Evolutionary conservation across 805 yeast species (phyloP).

Genomic region (Kuraishia borneana): DNA sequence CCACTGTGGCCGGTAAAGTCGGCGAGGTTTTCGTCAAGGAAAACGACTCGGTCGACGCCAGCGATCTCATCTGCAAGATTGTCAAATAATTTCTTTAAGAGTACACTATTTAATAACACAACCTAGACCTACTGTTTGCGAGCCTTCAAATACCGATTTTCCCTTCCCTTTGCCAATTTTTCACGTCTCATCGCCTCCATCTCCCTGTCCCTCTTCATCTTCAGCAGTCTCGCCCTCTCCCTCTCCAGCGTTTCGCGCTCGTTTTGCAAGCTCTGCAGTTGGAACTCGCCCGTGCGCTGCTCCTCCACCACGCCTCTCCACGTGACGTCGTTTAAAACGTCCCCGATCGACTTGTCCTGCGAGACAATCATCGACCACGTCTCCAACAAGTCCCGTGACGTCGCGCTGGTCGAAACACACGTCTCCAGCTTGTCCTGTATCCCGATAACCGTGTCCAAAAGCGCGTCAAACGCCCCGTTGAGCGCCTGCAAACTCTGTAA

Average conservation of each 20-base stretch:
- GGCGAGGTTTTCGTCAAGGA: slow-evolving; percentile 69
- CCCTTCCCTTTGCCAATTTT: slow-evolving; percentile 8
- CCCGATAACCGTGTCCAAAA: slow-evolving; percentile 18
- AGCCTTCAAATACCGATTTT: slow-evolving; percentile 9
- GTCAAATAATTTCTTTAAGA: slow-evolving; percentile 12
- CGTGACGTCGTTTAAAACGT: slow-evolving; percentile 22
- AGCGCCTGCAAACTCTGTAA: slow-evolving; percentile 20
- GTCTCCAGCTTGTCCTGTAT: slow-evolving; percentile 20
- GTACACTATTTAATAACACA: background rate
- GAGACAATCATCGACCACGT: slow-evolving; percentile 54
- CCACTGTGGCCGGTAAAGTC: slow-evolving; percentile 80
- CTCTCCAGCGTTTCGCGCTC: slow-evolving; percentile 1
- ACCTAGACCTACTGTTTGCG: background rate
- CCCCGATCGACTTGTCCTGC: slow-evolving; percentile 45
- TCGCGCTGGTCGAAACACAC: slow-evolving; percentile 29
- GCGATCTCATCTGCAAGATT: slow-evolving; percentile 69
- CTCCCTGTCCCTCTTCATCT: slow-evolving; percentile 15
- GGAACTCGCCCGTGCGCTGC: slow-evolving; percentile 18
- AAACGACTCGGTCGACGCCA: slow-evolving; percentile 93
- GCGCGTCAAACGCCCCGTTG: slow-evolving; percentile 20
- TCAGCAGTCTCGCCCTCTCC: slow-evolving; percentile 9
- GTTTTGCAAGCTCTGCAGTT: slow-evolving; percentile 6
- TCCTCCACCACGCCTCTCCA: slow-evolving; percentile 16
- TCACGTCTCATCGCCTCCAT: slow-evolving; percentile 14
- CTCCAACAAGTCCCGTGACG: slow-evolving; percentile 38